Percentiles rank a stretch among this genome's conserved stretches.
These are phyloP conservation scores for Fusarium sp. DNA, from an alignment of 2,329 filamentous ascomycete species.

Conservation along the genomic window DNA sequence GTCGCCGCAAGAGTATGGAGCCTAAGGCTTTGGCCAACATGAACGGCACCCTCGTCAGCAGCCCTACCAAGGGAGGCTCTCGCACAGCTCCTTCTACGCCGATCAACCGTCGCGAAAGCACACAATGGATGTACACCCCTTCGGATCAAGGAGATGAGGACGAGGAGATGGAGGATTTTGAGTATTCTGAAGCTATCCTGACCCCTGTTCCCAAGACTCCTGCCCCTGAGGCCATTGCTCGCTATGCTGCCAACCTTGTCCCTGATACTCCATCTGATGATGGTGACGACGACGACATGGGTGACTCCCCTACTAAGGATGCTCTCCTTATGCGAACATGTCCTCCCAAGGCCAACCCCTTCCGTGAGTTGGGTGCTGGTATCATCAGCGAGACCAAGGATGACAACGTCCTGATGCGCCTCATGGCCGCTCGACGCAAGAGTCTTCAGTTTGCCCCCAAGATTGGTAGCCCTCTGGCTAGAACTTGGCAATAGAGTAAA, in stretches of 20 bases:
- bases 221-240: slow-evolving; percentile 63
- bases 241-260: slow-evolving; percentile 60
- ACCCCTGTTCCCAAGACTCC: slow-evolving; percentile 69
- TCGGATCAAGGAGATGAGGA: slow-evolving; percentile 55
- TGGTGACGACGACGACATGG: slow-evolving; percentile 42
- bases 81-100: slow-evolving; percentile 59
- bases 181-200: slow-evolving; percentile 57
- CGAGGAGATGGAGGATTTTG: slow-evolving; percentile 52
- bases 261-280: slow-evolving; percentile 56
- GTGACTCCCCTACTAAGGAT: slow-evolving; percentile 47
- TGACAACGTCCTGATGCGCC: slow-evolving; percentile 65
- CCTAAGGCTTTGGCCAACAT: slow-evolving; percentile 74
- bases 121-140: slow-evolving; percentile 65
- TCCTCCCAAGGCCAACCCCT: slow-evolving; percentile 59
- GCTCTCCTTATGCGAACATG: slow-evolving; percentile 62
- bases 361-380: slow-evolving; percentile 53
- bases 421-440: slow-evolving; percentile 79
- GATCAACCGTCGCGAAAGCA: slow-evolving; percentile 63
- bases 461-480: slow-evolving; percentile 75
- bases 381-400: slow-evolving; percentile 63
- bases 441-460: slow-evolving; percentile 82
- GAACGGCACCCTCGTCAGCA: slow-evolving; percentile 69
- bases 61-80: slow-evolving; percentile 46
- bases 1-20: slow-evolving; percentile 84
- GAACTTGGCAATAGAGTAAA: slow-evolving; percentile 56